Evolutionary conservation across 2,329 filamentous ascomycete genomes (phyloP), one percentile per base, ranked within the genome.

Genomic region (Drechslerella dactyloides): DNA sequence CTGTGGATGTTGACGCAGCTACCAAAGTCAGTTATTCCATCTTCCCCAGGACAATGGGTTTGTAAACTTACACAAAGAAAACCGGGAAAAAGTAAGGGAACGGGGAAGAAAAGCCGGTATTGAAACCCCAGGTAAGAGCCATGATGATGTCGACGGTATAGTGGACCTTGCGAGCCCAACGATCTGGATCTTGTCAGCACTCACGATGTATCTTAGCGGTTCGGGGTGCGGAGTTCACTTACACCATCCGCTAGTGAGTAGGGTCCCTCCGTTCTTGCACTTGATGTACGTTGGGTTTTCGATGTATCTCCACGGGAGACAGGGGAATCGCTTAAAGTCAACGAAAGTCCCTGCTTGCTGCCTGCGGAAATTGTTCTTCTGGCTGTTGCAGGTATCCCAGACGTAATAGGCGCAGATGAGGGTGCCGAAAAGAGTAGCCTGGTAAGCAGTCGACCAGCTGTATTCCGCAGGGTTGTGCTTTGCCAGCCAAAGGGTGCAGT

Each of bases 331-430:
- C 76, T 88, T 90, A 76, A 92, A 89, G 79, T 86, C 82, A 58
- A 89, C 80, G 58, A 85, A 78, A 44, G 87, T 87, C 72, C 91
- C 91, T 72, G 89, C 86, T 81, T 96, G 90, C 80, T 87, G 84
- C 75, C 89, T 86, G 62, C 92, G 88, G 86, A 93, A 96, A 74
- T 90, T 88, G 82, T 96, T 96, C 86, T 96, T 96, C 81, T 96
- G 92, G 78, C 87, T 91, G 82, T 96, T 96, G 81, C 87, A 88
- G 48, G 91, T 94, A 78, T 96, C 92, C 91, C 92, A 96, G 63
- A 96, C 84, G 86, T 90, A 93, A 83, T 96, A 96, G 75, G 89
- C 87, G 78, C 90, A 89, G 52, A 96, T 82, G 79, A 96, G 96
- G n/a, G 84, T 83, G 50, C 83, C 78, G 77, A 86, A 93, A 56